Base-by-base conservation (phyloP, 768 basidiomycete species). In the Mycena crocata region DNA sequence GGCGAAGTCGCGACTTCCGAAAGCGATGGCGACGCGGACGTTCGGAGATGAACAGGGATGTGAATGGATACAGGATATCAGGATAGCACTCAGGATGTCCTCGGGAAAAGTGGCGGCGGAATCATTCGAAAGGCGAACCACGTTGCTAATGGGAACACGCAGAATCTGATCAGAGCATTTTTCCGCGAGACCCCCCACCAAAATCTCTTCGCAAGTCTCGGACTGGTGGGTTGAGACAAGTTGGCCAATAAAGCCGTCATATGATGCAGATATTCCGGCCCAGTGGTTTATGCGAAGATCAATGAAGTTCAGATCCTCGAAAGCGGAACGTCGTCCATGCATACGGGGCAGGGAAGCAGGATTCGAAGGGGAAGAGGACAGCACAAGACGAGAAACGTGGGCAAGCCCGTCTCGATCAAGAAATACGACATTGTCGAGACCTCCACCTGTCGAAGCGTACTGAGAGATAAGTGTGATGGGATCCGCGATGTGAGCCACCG, bases 311-410 rank as follows among this genome's bases (percentile, higher is more conserved):
- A 48, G 45, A 15, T 64, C 63, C 26, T 6, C 30, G n/a, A 5
- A 51, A 42, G 9, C 21, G 9, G n/a, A n/a, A 4, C 32, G 3
- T 24, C 30, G 28, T 51, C 32, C 40, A 13, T 5, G 14, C 17
- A 21, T 42, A 21, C 8, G 7, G 40, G 8, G 40, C 9, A 5
- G 40, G 40, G 51, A 37, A 24, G 26, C 26, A 32, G 42, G 39
- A 26, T n/a, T 64, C 28, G 49, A 37, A 31, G 34, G 34, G 23
- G 61, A 55, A 42, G 63, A 57, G 37, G 63, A 64, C 12, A 64
- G 24, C 30, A 45, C 63, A 12, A 28, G 31, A 39, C 63, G 56
- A 30, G 40, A 26, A 0, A 58, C 63, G 28, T 57, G 56, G 8
- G 49, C 26, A 51, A 14, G 30, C 17, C 63, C 49, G 17, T 51